Evolutionary conservation across 2,329 filamentous ascomycete species (phyloP).

Genomic region (Nectriaceae sp.): DNA sequence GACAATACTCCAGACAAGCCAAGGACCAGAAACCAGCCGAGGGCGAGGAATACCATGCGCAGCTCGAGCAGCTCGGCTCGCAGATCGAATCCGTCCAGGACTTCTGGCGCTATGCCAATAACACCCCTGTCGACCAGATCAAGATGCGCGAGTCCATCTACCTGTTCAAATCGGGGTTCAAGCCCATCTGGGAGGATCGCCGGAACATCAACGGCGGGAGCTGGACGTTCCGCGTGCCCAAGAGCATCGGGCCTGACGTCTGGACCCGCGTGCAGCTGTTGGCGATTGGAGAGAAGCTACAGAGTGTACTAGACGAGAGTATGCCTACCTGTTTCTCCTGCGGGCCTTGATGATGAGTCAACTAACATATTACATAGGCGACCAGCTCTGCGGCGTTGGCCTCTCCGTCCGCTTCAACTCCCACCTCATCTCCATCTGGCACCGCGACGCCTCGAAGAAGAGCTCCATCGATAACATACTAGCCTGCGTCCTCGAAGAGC

Average conservation of each 20-base stretch:
- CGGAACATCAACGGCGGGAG: conserved; percentile 84
- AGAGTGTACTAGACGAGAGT: conserved; percentile 72
- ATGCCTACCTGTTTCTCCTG: conserved; percentile 30
- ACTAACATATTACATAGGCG: conserved; percentile 51
- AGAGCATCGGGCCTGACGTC: conserved; percentile 69
- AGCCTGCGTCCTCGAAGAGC: conserved; percentile 69
- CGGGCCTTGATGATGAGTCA: neutral
- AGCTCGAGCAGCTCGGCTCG: conserved; percentile 62
- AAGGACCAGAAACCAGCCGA: conserved; percentile 15
- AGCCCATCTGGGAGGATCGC: conserved; percentile 81
- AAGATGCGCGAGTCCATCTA: conserved; percentile 78
- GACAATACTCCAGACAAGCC: too few relatives aligned
- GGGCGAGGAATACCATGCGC: conserved; percentile 50
- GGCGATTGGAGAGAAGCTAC: conserved; percentile 80
- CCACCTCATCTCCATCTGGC: conserved; percentile 89
- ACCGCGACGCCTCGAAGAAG: conserved; percentile 81
- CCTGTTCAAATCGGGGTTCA: conserved; percentile 77
- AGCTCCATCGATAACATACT: conserved; percentile 76
- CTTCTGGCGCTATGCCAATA: conserved; percentile 83
- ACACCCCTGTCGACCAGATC: conserved; percentile 74
- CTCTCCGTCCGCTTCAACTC: conserved; percentile 88
- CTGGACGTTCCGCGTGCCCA: conserved; percentile 90
- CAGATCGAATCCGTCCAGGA: conserved; percentile 81
- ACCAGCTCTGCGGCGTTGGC: conserved; percentile 87
- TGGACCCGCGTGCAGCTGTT: conserved; percentile 83